Percentiles rank a stretch among this genome's conserved stretches.
Evolutionary conservation across 805 yeast genomes (phyloP).

Genomic region (Ascoidea asiatica): DNA sequence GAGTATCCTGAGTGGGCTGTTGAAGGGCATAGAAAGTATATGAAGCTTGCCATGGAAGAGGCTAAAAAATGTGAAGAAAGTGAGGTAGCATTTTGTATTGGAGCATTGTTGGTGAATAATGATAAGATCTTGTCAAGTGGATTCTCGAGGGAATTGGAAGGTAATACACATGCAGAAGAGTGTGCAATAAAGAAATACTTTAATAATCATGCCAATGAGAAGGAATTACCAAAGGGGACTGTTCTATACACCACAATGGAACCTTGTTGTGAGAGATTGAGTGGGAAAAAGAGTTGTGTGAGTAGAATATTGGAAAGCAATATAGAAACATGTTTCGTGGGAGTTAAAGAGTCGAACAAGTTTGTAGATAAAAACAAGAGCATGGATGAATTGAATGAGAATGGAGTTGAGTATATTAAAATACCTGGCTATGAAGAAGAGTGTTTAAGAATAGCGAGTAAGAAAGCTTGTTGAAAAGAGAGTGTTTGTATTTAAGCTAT

Average conservation of each 20-base stretch:
- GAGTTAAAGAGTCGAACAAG: conserved; percentile 80
- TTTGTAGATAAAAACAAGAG: conserved; percentile 76
- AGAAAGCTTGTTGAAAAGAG: no score
- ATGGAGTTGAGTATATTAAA: no score
- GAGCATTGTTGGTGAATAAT: conserved; percentile 67
- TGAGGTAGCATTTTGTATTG: conserved; percentile 85
- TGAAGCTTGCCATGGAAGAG: conserved; percentile 65
- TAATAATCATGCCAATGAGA: conserved; percentile 16
- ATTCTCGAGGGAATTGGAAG: conserved; percentile 79
- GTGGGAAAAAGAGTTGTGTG: conserved; percentile 84
- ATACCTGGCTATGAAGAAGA: no score
- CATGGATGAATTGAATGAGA: no score
- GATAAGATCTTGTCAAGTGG: conserved; percentile 63
- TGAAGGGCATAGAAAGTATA: conserved; percentile 39
- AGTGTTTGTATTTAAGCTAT: no score
- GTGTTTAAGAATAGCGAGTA: no score
- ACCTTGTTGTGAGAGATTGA: conserved; percentile 80
- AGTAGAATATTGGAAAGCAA: conserved; percentile 51
- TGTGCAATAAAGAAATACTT: conserved; percentile 76
- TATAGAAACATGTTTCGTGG: conserved; percentile 74
- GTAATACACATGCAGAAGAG: conserved; percentile 97
- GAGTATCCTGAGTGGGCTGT: conserved; percentile 77
- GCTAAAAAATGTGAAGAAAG: conserved; percentile 77
- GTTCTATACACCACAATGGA: conserved; percentile 94
- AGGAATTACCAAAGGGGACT: conserved; percentile 55